These are phyloP conservation scores for Penicillium samsonianum DNA, from an alignment of 495 filamentous ascomycete species.

Conservation along the genomic window DNA sequence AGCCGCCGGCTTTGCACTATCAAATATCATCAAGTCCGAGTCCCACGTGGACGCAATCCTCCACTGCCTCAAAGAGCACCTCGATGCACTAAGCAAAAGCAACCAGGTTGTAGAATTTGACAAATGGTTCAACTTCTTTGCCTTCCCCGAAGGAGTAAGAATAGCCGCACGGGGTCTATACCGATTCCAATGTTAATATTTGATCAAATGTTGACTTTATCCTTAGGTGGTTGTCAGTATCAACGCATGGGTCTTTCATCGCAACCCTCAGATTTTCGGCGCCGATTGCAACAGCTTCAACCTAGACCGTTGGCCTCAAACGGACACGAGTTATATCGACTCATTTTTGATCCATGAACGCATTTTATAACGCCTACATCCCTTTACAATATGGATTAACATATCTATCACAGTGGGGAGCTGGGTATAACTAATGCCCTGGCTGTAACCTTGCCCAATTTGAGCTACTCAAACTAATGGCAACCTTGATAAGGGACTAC, in stretches of 20 bases:
- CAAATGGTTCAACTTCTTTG: slow-evolving; percentile 49
- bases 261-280: slow-evolving; percentile 45
- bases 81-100: slow-evolving; percentile 28
- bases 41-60: slow-evolving; percentile 39
- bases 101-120: slow-evolving; percentile 39
- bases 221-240: slow-evolving; percentile 43
- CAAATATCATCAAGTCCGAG: slow-evolving; percentile 44
- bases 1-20: slow-evolving; percentile 39
- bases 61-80: slow-evolving; percentile 28
- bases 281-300: slow-evolving; percentile 46
- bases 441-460: slow-evolving; percentile 49
- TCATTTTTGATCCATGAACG: slow-evolving; percentile 36
- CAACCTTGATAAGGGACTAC: slow-evolving; percentile 45
- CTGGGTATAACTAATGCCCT: slow-evolving; percentile 46
- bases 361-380: background rate
- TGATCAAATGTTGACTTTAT: background rate
- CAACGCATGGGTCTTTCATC: slow-evolving; percentile 48
- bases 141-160: slow-evolving; percentile 43
- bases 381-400: background rate
- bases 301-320: slow-evolving; percentile 48
- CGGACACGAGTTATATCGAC: slow-evolving; percentile 32
- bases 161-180: background rate
- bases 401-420: slow-evolving; percentile 34
- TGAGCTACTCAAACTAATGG: slow-evolving; percentile 45
- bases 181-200: no score